Evolutionary conservation across 768 basidiomycete genomes (phyloP).

Genomic region (Phaffia australis): DNA sequence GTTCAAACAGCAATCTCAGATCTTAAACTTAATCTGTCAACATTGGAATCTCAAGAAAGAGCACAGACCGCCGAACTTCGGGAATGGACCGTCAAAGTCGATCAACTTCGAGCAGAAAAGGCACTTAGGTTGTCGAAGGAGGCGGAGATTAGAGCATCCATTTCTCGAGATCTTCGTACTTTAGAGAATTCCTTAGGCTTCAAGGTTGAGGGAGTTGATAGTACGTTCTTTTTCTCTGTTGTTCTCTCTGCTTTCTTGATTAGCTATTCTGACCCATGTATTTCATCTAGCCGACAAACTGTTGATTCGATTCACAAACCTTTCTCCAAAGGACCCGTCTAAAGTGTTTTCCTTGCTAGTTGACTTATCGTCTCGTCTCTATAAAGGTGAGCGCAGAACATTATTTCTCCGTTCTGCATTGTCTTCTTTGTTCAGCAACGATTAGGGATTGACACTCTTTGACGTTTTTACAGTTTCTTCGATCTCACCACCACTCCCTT

Average conservation of each 20-base stretch:
- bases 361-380: constrained; percentile 9
- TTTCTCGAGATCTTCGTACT: constrained; percentile 7
- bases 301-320: constrained; percentile 23
- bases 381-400: constrained; percentile 5
- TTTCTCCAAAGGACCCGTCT: constrained; percentile 11
- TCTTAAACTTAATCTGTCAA: constrained; percentile 25
- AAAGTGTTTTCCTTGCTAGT: constrained; percentile 18
- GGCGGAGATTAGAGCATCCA: constrained; percentile 7
- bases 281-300: constrained; percentile 16
- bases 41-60: constrained; percentile 19
- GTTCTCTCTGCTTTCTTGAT: neutral
- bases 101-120: constrained; percentile 21
- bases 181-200: constrained; percentile 15
- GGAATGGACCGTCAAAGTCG: constrained; percentile 20
- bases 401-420: neutral
- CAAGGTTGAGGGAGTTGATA: constrained; percentile 16
- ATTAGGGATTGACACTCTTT: neutral
- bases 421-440: neutral
- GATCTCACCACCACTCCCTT: constrained; percentile 12
- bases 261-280: neutral
- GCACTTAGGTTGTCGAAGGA: constrained; percentile 9
- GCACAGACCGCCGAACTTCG: constrained; percentile 16
- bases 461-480: constrained; percentile 1
- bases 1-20: constrained; percentile 19
- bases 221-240: neutral